Percentiles rank a stretch among this genome's conserved stretches.
These are phyloP conservation scores for Talaromyces sp. DNA, from an alignment of 2,329 filamentous ascomycete genomes.

Conservation along the genomic window DNA sequence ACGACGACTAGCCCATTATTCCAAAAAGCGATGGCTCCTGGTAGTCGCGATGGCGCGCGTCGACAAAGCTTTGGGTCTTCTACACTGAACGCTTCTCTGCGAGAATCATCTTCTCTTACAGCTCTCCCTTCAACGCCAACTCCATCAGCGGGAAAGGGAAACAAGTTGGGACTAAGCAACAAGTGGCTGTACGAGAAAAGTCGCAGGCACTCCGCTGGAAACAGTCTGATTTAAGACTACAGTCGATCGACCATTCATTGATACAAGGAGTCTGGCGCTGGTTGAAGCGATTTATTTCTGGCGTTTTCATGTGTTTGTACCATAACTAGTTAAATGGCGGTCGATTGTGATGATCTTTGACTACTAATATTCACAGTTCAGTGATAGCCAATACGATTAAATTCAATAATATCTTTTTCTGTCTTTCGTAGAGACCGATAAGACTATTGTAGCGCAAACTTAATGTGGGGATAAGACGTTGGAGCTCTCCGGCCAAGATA, in stretches of 20 bases:
- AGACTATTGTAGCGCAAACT: conserved; percentile 3
- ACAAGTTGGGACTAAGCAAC: conserved; percentile 76
- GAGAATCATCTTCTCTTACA: conserved; percentile 47
- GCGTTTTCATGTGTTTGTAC: conserved; percentile 5
- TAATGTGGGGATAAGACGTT: conserved; percentile 1
- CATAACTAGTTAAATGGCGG: background rate
- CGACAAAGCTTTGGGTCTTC: conserved; percentile 62
- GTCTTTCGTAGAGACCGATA: background rate
- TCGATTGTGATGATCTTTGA: background rate
- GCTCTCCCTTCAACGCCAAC: conserved; percentile 66
- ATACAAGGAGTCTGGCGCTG: conserved; percentile 14
- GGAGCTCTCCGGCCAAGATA: background rate
- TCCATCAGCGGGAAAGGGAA: conserved; percentile 61
- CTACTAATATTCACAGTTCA: background rate
- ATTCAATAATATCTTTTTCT: background rate
- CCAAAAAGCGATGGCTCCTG: conserved; percentile 61
- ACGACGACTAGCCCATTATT: conserved; percentile 56
- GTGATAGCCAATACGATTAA: background rate
- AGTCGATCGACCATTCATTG: conserved; percentile 4
- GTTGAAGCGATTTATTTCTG: conserved; percentile 5
- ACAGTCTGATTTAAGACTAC: conserved; percentile 20
- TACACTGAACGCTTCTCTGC: conserved; percentile 40
- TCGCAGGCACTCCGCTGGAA: conserved; percentile 37
- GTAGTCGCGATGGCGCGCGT: conserved; percentile 40
- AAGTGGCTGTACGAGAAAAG: conserved; percentile 94